Conservation (phyloP, 148 eudicot genomes). For the Cornus suecica region DNA sequence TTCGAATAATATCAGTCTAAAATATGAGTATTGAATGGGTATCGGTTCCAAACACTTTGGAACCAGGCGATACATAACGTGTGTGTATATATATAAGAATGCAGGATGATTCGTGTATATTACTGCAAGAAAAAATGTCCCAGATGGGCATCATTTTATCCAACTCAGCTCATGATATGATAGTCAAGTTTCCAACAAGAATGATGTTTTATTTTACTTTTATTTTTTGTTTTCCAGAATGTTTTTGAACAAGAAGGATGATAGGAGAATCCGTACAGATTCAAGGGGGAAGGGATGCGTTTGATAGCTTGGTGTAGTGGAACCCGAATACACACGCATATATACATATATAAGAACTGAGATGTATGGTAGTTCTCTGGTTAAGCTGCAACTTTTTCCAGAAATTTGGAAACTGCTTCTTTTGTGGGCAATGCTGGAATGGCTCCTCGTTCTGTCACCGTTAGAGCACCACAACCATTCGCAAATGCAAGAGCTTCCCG, state of each 20-base stretch:
- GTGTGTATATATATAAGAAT: no score
- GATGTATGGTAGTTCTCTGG: neutral
- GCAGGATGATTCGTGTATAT: neutral
- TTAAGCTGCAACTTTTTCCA: slow-evolving; percentile 10
- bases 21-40: no score
- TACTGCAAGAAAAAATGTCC: neutral
- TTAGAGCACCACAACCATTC: slow-evolving; percentile 61
- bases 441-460: slow-evolving; percentile 66
- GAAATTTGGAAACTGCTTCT: slow-evolving; percentile 18
- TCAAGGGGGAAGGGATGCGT: neutral
- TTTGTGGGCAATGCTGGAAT: slow-evolving; percentile 55
- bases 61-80: no score
- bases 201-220: no score
- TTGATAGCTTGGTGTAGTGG: neutral
- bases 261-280: no score
- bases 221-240: no score
- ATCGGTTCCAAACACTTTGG: no score
- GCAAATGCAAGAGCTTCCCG: slow-evolving; percentile 52
- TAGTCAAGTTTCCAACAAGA: no score
- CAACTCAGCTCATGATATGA: no score
- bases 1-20: no score
- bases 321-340: neutral
- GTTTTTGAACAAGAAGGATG: no score
- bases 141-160: neutral
- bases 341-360: no score